Percentiles rank a stretch among this genome's conserved stretches.
phyloP scores from a whole-genome alignment of 2,329 filamentous ascomycete genomes.

The Sporothrix luriei region DNA sequence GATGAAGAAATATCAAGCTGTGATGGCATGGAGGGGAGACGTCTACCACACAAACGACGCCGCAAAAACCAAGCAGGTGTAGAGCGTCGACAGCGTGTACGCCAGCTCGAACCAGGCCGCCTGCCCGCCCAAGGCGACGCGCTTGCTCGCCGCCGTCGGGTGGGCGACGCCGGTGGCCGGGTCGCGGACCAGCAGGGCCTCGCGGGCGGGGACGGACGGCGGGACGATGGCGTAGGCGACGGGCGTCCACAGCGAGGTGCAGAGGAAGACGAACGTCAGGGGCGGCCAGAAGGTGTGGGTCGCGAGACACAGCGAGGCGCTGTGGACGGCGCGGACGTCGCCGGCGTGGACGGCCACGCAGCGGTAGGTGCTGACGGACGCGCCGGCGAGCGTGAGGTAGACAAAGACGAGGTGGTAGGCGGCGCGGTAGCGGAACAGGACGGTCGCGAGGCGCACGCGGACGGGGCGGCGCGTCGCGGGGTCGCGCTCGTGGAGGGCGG shows the following conservation, averaged over 20 bases:
- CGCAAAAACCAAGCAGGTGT: conserved; percentile 55
- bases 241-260: conserved; percentile 60
- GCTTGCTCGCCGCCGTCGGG: conserved; percentile 49
- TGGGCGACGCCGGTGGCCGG: conserved; percentile 56
- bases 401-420: conserved; percentile 47
- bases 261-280: conserved; percentile 58
- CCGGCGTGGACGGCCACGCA: conserved; percentile 49
- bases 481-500: conserved; percentile 61
- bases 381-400: conserved; percentile 50
- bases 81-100: conserved; percentile 54
- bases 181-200: conserved; percentile 59
- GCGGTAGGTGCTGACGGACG: conserved; percentile 50
- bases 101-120: conserved; percentile 61
- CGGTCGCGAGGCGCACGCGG: conserved; percentile 55
- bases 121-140: conserved; percentile 54
- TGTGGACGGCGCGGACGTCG: conserved; percentile 59
- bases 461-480: conserved; percentile 55
- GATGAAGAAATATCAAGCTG: too few species aligned
- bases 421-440: conserved; percentile 57
- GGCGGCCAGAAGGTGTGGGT: conserved; percentile 66
- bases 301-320: conserved; percentile 56
- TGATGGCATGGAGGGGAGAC: too few species aligned
- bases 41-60: conserved; percentile 38
- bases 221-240: conserved; percentile 64
- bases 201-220: conserved; percentile 59